These are phyloP conservation scores for Erigeron canadensis DNA, from an alignment of 129 eudicot species.

Conservation along the genomic window DNA sequence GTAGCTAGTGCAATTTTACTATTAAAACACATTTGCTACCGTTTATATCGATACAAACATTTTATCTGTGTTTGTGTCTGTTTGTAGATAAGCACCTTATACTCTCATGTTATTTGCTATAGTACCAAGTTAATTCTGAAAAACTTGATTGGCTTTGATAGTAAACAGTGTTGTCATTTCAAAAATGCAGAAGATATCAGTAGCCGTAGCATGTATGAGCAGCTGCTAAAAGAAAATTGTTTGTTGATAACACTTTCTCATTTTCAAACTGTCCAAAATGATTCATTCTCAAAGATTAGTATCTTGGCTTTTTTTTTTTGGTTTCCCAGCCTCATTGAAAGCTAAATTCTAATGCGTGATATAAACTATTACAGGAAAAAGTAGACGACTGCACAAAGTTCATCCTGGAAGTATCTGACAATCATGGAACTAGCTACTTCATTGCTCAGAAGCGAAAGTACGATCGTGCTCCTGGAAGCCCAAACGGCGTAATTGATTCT, in stretches of 20 bases:
- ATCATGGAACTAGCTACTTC: constrained; percentile 21
- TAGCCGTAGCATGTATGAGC: too few species aligned
- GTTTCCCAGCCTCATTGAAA: background rate
- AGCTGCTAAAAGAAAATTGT: too few species aligned
- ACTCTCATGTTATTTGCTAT: too few species aligned
- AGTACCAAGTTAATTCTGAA: too few species aligned
- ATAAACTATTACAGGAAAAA: constrained; percentile 52
- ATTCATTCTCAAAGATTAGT: too few species aligned
- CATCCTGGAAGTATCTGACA: constrained; percentile 44
- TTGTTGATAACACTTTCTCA: too few species aligned
- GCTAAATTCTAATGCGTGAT: constrained; percentile 8
- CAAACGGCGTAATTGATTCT: constrained; percentile 70
- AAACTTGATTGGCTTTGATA: too few species aligned
- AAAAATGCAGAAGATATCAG: too few species aligned
- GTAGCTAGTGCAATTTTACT: background rate
- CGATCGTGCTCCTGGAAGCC: constrained; percentile 56
- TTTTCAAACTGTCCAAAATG: too few species aligned
- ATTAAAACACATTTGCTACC: too few species aligned
- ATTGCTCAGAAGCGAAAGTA: constrained; percentile 52
- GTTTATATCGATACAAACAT: too few species aligned
- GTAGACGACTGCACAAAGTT: constrained; percentile 58
- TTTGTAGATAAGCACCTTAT: background rate
- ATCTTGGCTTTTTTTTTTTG: background rate
- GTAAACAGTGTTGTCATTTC: too few species aligned
- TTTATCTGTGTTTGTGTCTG: background rate